Base-by-base conservation (phyloP, 164 flowering plant genomes). In the Cinnamomum micranthum region DNA sequence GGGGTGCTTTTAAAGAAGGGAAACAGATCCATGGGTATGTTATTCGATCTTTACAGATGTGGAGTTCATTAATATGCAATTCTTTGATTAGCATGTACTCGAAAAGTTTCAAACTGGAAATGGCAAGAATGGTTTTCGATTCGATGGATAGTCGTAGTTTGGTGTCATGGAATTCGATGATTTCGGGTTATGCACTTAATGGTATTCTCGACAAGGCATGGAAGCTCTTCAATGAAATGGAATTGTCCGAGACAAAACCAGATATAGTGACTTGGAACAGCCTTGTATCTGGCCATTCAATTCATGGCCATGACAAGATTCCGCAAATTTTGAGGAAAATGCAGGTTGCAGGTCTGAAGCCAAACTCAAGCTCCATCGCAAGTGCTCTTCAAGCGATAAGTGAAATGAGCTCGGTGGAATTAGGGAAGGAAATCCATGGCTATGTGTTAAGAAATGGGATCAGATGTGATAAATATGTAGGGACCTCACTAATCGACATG, bases 1-100 rank as follows among this genome's bases (percentile, higher is more conserved):
- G 80, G 41, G 81, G 81, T 77, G 89, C 82, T 77, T 78, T 86
- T 2, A 64, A 83, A 67, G 83, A 79, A 77, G 93, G 90, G 51
- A 86, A 77, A 77, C 89, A 91, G 79, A 84, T 89, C 69, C 93
- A 88, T 84, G 92, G 87, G 75, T 85, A 85, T 80, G 86, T 85
- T 70, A 70, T 87, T 24, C 73, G 85, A 71, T 72, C 59, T 65
- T 79, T 65, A 13, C 33, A 84, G 69, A 84, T 78, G 14, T 79
- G 78, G 35, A 74, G 84, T 77, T 25, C 76, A 55, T 75, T 78
- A 0, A 59, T 85, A 71, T 76, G 85, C 77, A 91, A 89, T 68
- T 79, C 90, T 27, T 70, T 91, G 77, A 86, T 91, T 50, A 84
- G 63, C 71, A 85, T 89, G 88, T 91, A 91, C 76, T 73, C 82